Evolutionary conservation across 805 yeast genomes (phyloP), one percentile per base, ranked within the genome.

Genomic region (Monosporozyma yasuniensis): DNA sequence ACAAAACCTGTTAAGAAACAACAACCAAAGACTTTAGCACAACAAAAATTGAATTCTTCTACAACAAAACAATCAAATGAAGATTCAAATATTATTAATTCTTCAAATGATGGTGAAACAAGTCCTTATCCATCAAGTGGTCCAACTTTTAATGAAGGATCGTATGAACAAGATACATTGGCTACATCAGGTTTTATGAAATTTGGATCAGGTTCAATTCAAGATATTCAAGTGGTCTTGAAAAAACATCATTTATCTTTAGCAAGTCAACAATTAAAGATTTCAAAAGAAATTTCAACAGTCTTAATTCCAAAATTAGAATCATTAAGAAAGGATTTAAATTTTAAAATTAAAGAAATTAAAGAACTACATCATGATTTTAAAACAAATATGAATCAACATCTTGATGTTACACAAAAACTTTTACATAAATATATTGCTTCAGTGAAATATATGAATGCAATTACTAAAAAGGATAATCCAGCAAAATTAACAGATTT

Each of bases 271-370:
- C 81, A 83, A 16, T 72, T 76, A 46, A 68, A 74, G 38, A 69
- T 79, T 4, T 72, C 80, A 32, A 76, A 74, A 56, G 85, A 80
- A 57, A 70, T 83, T 61, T 76, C 68, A 59, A 71, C 70, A 54
- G 70, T 73, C 66, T 69, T 80, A 10, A 71, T 81, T 16, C 84
- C 84, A 16, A 72, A 81, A 44, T 67, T 83, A 43, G 83, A 78
- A 55, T 78, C 73, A 47, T 68, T 83, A 50, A 73, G 79, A 42
- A 78, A 83, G 54, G 96, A 88, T 66, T 71, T 89, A 55, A 70
- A 79, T 47, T 75, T 82, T 52, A 87, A 88, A 60, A 85, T 88
- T 52, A 84, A 83, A 64, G 96, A 87, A 64, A 87, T 87, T 57
- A 83, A 81, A 63, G 80, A 83, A 49, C 64, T 83, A 45, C 82